Evolutionary conservation across 257 asterid species (phyloP).

Genomic region (Solanum sparsipilum): DNA sequence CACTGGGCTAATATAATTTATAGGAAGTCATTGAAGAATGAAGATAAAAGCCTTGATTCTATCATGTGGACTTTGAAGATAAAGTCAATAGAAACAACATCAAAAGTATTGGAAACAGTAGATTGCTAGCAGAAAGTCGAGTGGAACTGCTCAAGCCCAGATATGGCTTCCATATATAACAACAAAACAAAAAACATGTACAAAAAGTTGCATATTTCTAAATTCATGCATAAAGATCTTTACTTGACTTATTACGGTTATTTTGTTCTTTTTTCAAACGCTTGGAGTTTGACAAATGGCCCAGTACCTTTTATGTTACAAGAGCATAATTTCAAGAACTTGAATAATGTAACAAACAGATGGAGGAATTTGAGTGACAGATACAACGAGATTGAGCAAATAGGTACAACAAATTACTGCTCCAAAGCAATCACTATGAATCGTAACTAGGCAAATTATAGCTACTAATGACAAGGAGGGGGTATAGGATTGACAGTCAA

Average conservation of each 20-base stretch:
- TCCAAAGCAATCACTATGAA: not conserved
- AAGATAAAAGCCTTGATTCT: conserved; percentile 27
- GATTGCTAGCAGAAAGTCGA: conserved; percentile 32
- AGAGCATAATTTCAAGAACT: not conserved
- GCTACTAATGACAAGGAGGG: not conserved
- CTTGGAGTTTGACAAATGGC: not conserved
- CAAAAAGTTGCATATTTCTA: not conserved
- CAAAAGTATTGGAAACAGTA: conserved; percentile 60
- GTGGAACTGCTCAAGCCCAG: conserved; percentile 29
- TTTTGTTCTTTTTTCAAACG: not conserved
- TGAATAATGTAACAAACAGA: not conserved
- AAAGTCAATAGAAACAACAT: conserved; percentile 40
- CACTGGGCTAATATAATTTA: conserved; percentile 36
- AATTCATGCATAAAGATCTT: not conserved
- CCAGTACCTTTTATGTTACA: not conserved
- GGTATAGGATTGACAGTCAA: not conserved
- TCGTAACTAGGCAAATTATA: not conserved
- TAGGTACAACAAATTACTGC: not conserved
- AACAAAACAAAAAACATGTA: not conserved
- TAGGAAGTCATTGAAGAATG: conserved; percentile 20
- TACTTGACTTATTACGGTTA: not conserved
- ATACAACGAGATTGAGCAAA: not conserved
- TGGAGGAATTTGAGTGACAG: too few species aligned
- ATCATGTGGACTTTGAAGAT: conserved; percentile 41
- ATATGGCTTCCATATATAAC: conserved; percentile 58